A percentile compares a stretch with the other conserved stretches of the same genome.
These are phyloP conservation scores for Dryas drummondii DNA, from an alignment of 306 rosid species.

Conservation along the genomic window DNA sequence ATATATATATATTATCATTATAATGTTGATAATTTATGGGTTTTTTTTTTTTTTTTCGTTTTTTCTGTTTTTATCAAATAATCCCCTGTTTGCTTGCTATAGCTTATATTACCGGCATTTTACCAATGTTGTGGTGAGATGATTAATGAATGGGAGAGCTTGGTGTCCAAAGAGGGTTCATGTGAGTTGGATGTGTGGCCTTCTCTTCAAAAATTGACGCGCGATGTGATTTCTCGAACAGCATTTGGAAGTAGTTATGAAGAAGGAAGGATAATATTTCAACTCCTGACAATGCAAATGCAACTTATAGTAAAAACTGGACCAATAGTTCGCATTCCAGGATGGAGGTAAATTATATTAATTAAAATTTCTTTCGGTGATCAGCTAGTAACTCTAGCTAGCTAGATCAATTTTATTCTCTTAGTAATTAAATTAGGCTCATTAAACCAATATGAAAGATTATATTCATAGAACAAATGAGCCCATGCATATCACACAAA, in stretches of 20 bases:
- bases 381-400: too few species aligned
- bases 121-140: neutral
- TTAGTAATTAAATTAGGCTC: too few species aligned
- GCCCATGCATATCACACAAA: too few species aligned
- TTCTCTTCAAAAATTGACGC: neutral
- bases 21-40: too few species aligned
- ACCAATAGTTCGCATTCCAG: slow-evolving; percentile 13
- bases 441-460: too few species aligned
- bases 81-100: neutral
- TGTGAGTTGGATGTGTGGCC: slow-evolving; percentile 25
- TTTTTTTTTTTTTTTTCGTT: too few species aligned
- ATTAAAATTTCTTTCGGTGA: too few species aligned
- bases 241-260: slow-evolving; percentile 22
- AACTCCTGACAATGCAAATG: slow-evolving; percentile 21
- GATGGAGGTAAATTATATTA: slow-evolving; percentile 22
- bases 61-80: too few species aligned
- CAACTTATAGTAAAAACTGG: neutral
- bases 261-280: slow-evolving; percentile 49
- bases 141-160: neutral
- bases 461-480: too few species aligned
- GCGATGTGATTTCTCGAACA: slow-evolving; percentile 33
- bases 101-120: neutral
- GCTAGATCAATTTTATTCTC: too few species aligned
- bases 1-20: too few species aligned
- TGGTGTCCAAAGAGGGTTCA: neutral